Percentiles rank a stretch among this genome's conserved stretches.
phyloP scores from a whole-genome alignment of 164 flowering plant genomes.

The Sedum album region DNA sequence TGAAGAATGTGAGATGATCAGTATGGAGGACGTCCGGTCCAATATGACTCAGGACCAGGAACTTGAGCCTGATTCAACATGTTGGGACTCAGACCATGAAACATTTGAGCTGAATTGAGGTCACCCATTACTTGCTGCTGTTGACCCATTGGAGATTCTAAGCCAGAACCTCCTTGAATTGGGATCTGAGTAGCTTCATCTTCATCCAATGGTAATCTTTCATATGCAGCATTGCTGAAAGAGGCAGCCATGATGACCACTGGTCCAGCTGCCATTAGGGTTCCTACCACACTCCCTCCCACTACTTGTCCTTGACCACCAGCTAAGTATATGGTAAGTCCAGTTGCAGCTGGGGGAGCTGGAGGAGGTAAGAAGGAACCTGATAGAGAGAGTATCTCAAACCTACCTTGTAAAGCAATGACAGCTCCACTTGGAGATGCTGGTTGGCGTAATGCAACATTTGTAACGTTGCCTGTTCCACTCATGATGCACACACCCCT shows the following conservation, averaged over 20 bases:
- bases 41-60: conserved; percentile 10
- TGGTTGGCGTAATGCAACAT: conserved; percentile 11
- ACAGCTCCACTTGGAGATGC: conserved; percentile 9
- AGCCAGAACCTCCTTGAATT: conserved; percentile 8
- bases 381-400: conserved; percentile 11
- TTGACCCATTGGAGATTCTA: conserved; percentile 8
- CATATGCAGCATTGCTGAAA: conserved; percentile 13
- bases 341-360: conserved; percentile 14
- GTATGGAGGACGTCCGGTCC: conserved; percentile 12
- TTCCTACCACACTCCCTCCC: conserved; percentile 11
- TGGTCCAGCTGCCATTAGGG: conserved; percentile 11
- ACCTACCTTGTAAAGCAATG: conserved; percentile 10
- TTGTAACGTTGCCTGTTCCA: conserved; percentile 10
- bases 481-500: conserved; percentile 12
- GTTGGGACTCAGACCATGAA: conserved; percentile 11
- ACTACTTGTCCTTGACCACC: conserved; percentile 14
- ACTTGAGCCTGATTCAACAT: conserved; percentile 10
- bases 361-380: conserved; percentile 14
- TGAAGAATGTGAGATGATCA: neutral
- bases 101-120: conserved; percentile 3
- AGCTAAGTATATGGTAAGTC: conserved; percentile 12
- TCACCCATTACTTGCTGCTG: conserved; percentile 10
- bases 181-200: conserved; percentile 3
- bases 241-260: conserved; percentile 14
- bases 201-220: conserved; percentile 10